Evolutionary conservation across 805 yeast genomes (phyloP), one percentile per base, ranked within the genome.

Genomic region (Sugiyamaella smithiae): DNA sequence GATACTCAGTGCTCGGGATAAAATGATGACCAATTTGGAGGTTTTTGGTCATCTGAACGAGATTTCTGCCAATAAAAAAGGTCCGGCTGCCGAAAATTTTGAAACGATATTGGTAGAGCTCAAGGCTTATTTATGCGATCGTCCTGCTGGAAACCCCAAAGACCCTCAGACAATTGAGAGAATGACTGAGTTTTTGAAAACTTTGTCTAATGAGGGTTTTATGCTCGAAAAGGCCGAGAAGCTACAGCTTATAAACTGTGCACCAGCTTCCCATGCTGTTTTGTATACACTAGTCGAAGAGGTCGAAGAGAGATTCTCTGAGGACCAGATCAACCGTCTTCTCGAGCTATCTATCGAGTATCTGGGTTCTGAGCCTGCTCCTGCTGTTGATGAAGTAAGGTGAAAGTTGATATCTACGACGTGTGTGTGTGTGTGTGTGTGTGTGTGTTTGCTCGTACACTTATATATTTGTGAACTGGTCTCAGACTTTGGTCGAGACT

Each of bases 231-330:
- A 88, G 65, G 82, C 86, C 22, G 99, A 91, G 61, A 80, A 82
- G 56, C 70, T 91, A 35, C 97, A 91, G 67, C 78, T 91, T 33
- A 76, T 90, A 48, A 90, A 91, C 64, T 72, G 82, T 5, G 73
- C 88, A 24, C 99, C 99, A 1, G 72, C 83, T 40, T 79, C 88
- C 4, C 69, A 88, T 73, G 97, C 90, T 9, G 83, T 80, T 31
- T 71, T 91, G 45, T 88, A 81, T 63, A 75, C 93, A 0, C 69
- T 91, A 24, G 81, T 91, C 1, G 99, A 91, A 62, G 98, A 93
- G 62, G 91, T 96, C 66, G 99, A 91, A 57, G 81, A 80, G 53
- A 73, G 99, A 57, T 84, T 89, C 58, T 68, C 70, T n/a, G 87
- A 85, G 51, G 84, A 78, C 1, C 75, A 82, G 51, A 74, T 86